Evolutionary conservation across 208 protist genomes (phyloP), one percentile per base, ranked within the genome.

Genomic region (Naegleria fowleri): DNA sequence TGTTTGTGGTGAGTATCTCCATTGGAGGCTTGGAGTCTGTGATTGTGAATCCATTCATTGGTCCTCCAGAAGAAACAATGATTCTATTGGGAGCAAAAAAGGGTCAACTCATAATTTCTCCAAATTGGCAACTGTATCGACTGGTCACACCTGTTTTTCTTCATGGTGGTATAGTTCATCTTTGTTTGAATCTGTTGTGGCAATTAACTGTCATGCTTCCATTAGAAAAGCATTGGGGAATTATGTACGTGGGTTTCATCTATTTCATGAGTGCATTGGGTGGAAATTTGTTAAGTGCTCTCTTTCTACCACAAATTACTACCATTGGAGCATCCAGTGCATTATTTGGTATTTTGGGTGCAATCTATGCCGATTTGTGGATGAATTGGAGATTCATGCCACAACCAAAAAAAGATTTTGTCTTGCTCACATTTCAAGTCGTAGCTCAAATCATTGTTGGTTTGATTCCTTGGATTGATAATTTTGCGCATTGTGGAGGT

Each of bases 381-480:
- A 43, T 43, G 9, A 85, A 85, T 25, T 85, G 79, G 79, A 85
- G n/a, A 15, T 43, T 43, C n/a, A 85, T 85, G n/a, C 79, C 79
- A 39, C 38, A 25, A 25, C 79, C 79, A 85, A 85, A 43, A 19
- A 43, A 29, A 39, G n/a, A 39, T 39, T 43, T 43, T 29, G 22
- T 43, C 3, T 29, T 43, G 22, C 7, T 85, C 6, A 43, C 15
- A 0, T n/a, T 85, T 29, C 79, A 85, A 43, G 38, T 85, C 29
- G 36, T 85, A 0, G 38, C 38, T 29, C 38, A 43, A 15, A 16
- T 85, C 9, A 29, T 43, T 43, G 79, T 85, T 4, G 79, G 79
- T 7, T 43, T 85, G 22, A 43, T 85, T 43, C 79, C 79, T 43
- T 85, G n/a, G 79, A 85, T 85, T 85, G 79, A 85, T 11, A 85